Evolutionary conservation across 768 basidiomycete genomes (phyloP).

Genomic region (Hortiboletus flavorubellus): DNA sequence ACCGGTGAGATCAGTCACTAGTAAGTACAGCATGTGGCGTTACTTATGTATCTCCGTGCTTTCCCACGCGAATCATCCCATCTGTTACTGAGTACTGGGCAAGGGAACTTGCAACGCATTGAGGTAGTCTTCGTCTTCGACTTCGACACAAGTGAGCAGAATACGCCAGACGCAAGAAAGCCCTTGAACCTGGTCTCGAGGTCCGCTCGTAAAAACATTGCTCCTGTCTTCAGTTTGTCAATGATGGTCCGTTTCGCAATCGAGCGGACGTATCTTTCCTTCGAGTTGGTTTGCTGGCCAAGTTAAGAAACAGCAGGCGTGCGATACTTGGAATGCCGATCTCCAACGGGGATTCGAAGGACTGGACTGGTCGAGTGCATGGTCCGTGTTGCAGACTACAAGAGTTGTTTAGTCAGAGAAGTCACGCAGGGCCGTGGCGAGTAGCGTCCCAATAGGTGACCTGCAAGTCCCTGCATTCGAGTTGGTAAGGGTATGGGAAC

Average conservation of each 20-base stretch:
- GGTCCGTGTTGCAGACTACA: conserved; percentile 70
- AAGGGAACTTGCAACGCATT: conserved; percentile 44
- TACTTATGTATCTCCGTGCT: conserved; percentile 28
- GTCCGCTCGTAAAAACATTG: neutral
- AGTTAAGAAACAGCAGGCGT: conserved; percentile 46
- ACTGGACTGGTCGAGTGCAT: conserved; percentile 58
- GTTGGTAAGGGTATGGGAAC: neutral
- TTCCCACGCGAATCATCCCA: conserved; percentile 47
- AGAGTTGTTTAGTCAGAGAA: conserved; percentile 47
- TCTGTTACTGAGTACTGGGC: conserved; percentile 22
- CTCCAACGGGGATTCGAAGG: conserved; percentile 57
- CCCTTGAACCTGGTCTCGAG: conserved; percentile 31
- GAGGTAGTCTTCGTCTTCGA: conserved; percentile 44
- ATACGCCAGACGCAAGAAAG: conserved; percentile 24
- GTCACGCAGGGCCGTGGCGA: conserved; percentile 57
- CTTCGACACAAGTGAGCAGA: conserved; percentile 48
- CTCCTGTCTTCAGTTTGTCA: conserved; percentile 33
- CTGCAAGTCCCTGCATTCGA: conserved; percentile 58
- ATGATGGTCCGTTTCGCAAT: conserved; percentile 42
- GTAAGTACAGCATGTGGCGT: conserved; percentile 19
- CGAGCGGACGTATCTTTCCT: conserved; percentile 19
- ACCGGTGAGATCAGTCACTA: conserved; percentile 38
- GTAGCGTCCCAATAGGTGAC: conserved; percentile 63
- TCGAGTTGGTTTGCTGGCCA: conserved; percentile 36
- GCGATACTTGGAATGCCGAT: conserved; percentile 55